A percentile compares a stretch with the other conserved stretches of the same genome.
These are phyloP conservation scores for Fusarium sp. DNA, from an alignment of 2,329 filamentous ascomycete species.

Conservation along the genomic window DNA sequence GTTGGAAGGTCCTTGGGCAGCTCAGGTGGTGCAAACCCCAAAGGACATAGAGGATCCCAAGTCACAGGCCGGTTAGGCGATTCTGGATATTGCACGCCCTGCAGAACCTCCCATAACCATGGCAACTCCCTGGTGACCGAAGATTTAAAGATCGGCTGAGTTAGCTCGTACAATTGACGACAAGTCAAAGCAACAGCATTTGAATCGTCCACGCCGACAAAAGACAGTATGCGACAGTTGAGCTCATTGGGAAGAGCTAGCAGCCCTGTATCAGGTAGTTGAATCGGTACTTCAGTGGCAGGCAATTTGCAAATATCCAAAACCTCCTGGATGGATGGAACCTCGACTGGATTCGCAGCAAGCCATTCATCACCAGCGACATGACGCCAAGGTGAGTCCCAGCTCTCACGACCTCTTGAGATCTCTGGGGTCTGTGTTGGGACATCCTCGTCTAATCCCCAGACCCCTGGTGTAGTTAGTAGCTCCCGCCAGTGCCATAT, in stretches of 20 bases:
- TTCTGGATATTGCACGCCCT: neutral
- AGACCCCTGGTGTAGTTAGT: neutral
- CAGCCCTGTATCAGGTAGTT: neutral
- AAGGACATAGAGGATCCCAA: constrained; percentile 14
- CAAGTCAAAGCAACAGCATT: neutral
- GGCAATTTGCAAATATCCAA: neutral
- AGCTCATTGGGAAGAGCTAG: neutral
- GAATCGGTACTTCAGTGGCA: accelerated
- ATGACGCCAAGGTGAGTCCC: neutral
- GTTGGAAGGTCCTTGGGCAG: neutral
- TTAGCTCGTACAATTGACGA: neutral
- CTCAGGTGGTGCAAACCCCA: neutral
- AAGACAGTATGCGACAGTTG: neutral
- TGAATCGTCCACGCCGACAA: accelerated
- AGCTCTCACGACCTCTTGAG: neutral
- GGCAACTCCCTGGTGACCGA: accelerated
- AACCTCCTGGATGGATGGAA: neutral
- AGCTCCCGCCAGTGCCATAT: constrained; percentile 20
- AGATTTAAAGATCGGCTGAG: neutral
- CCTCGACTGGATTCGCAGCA: constrained; percentile 1
- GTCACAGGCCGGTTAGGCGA: neutral
- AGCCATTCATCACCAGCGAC: constrained; percentile 1
- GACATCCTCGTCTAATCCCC: neutral
- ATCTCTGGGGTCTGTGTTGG: accelerated
- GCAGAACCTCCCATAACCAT: constrained; percentile 4